A percentile compares a stretch with the other conserved stretches of the same genome.
These are phyloP conservation scores for Lithohypha guttulata DNA, from an alignment of 2,329 filamentous ascomycete species.

Conservation along the genomic window DNA sequence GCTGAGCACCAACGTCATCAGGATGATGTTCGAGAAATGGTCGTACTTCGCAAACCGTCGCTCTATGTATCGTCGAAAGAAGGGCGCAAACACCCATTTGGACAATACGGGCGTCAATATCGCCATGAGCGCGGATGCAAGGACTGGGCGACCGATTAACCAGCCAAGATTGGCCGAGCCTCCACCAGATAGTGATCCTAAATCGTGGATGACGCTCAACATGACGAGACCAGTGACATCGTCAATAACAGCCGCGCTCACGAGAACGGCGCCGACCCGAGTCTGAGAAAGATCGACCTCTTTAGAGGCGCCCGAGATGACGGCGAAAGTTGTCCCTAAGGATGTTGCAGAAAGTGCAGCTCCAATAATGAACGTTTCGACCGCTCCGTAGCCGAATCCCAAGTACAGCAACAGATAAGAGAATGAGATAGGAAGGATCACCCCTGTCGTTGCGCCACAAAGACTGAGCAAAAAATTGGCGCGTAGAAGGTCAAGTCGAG, in stretches of 20 bases:
- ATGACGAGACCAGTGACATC: slow-evolving; percentile 38
- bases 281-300: slow-evolving; percentile 34
- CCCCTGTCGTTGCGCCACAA: slow-evolving; percentile 34
- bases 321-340: slow-evolving; percentile 28
- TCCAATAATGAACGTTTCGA: slow-evolving; percentile 12
- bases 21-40: slow-evolving; percentile 13
- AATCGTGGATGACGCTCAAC: slow-evolving; percentile 25
- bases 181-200: slow-evolving; percentile 24
- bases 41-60: slow-evolving; percentile 23
- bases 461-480: slow-evolving; percentile 35
- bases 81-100: slow-evolving; percentile 28
- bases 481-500: slow-evolving; percentile 37
- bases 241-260: slow-evolving; percentile 39
- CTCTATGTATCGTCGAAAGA: slow-evolving; percentile 29
- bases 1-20: slow-evolving; percentile 30
- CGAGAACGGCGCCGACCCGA: slow-evolving; percentile 34
- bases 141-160: slow-evolving; percentile 30
- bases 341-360: slow-evolving; percentile 22
- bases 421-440: slow-evolving; percentile 37
- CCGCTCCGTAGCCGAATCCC: slow-evolving; percentile 30
- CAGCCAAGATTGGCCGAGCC: background rate
- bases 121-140: slow-evolving; percentile 24
- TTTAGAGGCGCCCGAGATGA: slow-evolving; percentile 22
- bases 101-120: slow-evolving; percentile 14
- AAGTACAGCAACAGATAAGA: slow-evolving; percentile 35